Base-by-base conservation (phyloP, 2,329 filamentous ascomycete species). In the Penicillium rolfsii region DNA sequence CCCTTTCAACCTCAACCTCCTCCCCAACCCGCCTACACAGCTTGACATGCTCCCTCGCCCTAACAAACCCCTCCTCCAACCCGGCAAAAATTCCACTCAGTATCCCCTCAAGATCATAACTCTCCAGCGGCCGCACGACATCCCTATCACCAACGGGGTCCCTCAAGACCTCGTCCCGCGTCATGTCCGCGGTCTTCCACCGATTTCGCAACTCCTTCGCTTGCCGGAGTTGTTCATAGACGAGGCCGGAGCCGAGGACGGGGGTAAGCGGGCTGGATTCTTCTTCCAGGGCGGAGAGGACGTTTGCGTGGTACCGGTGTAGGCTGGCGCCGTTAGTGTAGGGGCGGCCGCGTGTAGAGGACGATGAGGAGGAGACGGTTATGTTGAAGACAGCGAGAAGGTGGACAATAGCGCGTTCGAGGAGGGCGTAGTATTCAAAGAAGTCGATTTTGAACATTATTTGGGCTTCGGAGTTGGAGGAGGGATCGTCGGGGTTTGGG, bases 391-490 rank as follows among this genome's bases (percentile, higher is more conserved):
- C 83, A 0, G 82, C 82, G n/a, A 90, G 82, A 0, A 90, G 77
- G 50, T 88, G 84, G 1, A 90, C 87, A 7, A 91, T 80, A 0
- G 88, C 88, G 33, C 89, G 85, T 76, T 92, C 89, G 6, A 91
- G 83, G 38, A 90, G 82, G 55, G 86, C 85, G 77, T 91, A 91
- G 73, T 89, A 91, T 70, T 92, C 89, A 75, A 90, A 87, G 64
- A 91, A 92, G 70, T 91, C 89, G 7, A 91, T 82, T 73, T 91
- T 91, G 79, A 91, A 91, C 82, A 91, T 91, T 16, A 85, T 81
- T 73, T 89, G 86, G 0, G 84, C 84, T 14, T 74, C 65, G 1
- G 66, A 54, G 48, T 70, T 58, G n/a, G 70, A 11, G 40, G 40
- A 41, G n/a, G n/a, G 16, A n/a, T 14, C 11, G 4, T 16, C 22